phyloP scores from a whole-genome alignment of 805 yeast species.

The Debaryomyces hansenii region DNA sequence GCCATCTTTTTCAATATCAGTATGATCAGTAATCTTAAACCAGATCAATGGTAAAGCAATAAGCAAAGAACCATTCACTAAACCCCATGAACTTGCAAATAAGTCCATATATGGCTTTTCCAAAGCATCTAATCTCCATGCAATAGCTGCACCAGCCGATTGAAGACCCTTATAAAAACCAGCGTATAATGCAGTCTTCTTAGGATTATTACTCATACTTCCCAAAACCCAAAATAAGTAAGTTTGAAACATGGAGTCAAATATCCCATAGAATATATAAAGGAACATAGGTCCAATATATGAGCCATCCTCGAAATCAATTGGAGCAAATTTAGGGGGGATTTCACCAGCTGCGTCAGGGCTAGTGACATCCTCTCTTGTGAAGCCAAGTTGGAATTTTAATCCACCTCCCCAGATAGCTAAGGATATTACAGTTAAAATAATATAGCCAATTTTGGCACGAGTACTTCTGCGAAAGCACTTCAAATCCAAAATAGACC shows the following conservation, averaged over 20 bases:
- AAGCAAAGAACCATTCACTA: constrained; percentile 47
- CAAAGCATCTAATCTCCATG: constrained; percentile 56
- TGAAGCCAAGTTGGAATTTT: constrained; percentile 43
- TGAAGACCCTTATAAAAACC: constrained; percentile 66
- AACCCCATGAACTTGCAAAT: constrained; percentile 54
- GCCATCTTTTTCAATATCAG: constrained; percentile 35
- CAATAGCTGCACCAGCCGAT: constrained; percentile 62
- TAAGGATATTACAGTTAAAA: constrained; percentile 40
- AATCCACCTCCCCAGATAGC: constrained; percentile 63
- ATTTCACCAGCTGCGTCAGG: background rate
- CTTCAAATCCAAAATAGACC: constrained; percentile 47
- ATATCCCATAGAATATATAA: constrained; percentile 61
- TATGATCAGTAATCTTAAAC: constrained; percentile 44
- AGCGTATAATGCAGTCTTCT: constrained; percentile 55
- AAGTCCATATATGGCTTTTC: constrained; percentile 35
- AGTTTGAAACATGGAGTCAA: constrained; percentile 61
- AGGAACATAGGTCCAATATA: constrained; percentile 63
- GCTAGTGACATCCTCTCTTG: constrained; percentile 32
- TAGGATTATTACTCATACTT: constrained; percentile 55
- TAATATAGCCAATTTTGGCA: constrained; percentile 45
- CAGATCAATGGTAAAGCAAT: constrained; percentile 49
- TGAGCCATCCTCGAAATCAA: constrained; percentile 47
- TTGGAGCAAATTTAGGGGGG: constrained; percentile 14
- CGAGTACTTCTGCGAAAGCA: constrained; percentile 42
- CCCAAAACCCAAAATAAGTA: constrained; percentile 61